Percentiles rank a stretch among this genome's conserved stretches.
These are phyloP conservation scores for Rhododendron kiyosumense DNA, from an alignment of 148 eudicot genomes.

Conservation along the genomic window DNA sequence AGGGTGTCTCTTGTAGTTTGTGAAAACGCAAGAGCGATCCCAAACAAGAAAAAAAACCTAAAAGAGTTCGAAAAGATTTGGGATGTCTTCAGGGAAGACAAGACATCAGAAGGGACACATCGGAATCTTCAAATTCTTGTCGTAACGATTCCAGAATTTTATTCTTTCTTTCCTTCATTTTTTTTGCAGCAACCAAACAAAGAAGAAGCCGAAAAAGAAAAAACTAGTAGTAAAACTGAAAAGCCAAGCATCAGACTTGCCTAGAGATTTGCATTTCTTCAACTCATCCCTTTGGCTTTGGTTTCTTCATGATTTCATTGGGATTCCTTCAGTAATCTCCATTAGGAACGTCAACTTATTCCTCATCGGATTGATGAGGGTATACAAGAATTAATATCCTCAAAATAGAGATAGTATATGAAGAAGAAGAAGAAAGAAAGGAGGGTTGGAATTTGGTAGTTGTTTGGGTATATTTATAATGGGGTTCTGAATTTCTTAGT, in stretches of 20 bases:
- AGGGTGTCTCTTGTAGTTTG: background rate
- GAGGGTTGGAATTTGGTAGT: background rate
- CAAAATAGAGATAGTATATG: background rate
- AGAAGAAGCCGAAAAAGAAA: background rate
- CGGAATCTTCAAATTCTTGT: background rate
- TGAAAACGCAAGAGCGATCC: background rate
- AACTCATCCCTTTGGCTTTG: constrained; percentile 1
- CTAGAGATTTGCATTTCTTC: background rate
- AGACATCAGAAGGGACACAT: background rate
- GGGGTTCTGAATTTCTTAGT: background rate
- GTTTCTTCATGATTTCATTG: background rate
- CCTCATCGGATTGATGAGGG: background rate
- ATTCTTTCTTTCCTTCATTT: background rate
- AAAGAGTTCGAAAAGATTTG: background rate
- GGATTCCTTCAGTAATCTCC: background rate
- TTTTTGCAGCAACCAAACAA: background rate
- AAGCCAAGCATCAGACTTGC: constrained; percentile 9
- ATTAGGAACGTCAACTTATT: background rate
- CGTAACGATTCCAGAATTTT: background rate
- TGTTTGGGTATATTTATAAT: background rate
- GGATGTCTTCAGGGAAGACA: background rate
- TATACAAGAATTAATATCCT: background rate
- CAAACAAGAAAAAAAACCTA: background rate
- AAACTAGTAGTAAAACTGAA: background rate
- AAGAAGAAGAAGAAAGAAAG: background rate